phyloP scores from a whole-genome alignment of 2,329 filamentous ascomycete species.

The Diaporthe longicolla region DNA sequence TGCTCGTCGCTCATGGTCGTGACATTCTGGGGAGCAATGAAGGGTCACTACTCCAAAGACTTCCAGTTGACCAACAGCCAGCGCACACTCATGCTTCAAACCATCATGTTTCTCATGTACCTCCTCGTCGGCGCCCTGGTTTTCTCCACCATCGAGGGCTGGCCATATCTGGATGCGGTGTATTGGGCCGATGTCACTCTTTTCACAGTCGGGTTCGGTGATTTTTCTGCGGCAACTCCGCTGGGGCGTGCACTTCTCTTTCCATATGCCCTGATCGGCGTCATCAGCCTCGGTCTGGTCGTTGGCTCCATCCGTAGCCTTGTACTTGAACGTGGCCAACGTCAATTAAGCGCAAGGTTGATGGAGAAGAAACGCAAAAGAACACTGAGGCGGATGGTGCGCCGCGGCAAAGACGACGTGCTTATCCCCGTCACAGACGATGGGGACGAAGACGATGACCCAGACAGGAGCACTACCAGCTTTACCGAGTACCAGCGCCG shows the following conservation, averaged over 20 bases:
- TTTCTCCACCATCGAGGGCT: constrained; percentile 80
- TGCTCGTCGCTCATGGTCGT: constrained; percentile 82
- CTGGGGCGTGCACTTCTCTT: constrained; percentile 81
- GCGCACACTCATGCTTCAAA: constrained; percentile 90
- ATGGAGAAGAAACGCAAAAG: constrained; percentile 70
- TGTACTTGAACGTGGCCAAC: constrained; percentile 70
- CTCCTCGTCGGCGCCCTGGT: constrained; percentile 82
- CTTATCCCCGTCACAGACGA: constrained; percentile 62
- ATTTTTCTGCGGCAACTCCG: constrained; percentile 62
- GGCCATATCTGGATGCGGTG: constrained; percentile 82
- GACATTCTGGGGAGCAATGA: constrained; percentile 83
- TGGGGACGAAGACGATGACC: constrained; percentile 42
- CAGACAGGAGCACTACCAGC: constrained; percentile 42
- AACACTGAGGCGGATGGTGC: constrained; percentile 61
- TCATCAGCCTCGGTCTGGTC: constrained; percentile 87
- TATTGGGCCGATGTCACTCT: constrained; percentile 84
- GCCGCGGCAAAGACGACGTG: constrained; percentile 61
- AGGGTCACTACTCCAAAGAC: constrained; percentile 79
- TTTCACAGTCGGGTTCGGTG: constrained; percentile 76
- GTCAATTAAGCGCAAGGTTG: constrained; percentile 68
- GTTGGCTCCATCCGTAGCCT: constrained; percentile 82
- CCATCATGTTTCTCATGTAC: constrained; percentile 87
- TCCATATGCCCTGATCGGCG: constrained; percentile 86
- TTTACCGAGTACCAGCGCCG: constrained; percentile 71
- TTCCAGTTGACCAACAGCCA: constrained; percentile 86